Evolutionary conservation across 441 rosid species (phyloP), one percentile per base, ranked within the genome.

Genomic region (Brassica balearica): DNA sequence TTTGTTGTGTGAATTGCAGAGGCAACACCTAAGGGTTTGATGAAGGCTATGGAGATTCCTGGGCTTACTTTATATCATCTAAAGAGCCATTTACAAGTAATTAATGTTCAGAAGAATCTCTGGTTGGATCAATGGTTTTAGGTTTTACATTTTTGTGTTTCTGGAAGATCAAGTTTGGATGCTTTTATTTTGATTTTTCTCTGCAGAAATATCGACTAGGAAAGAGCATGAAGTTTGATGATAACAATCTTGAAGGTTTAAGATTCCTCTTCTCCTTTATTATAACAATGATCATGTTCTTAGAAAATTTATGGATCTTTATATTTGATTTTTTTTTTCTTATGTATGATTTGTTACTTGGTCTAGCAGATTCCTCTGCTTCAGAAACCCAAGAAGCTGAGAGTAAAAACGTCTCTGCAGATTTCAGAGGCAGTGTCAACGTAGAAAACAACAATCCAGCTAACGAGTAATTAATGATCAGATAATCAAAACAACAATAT

Each of bases 81-180:
- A n/a, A 96, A 96, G 88, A 96, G 98, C 84, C 99, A 96, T 87
- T 86, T 96, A 79, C 99, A 95, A 92, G 99, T 86, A 76, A 17
- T 1, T 19, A 8, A 53, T 76, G 38, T 73, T 65, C 64, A 38
- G 66, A 27, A 73, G 66, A 29, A 55, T 75, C 66, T 34, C 51
- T 72, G 34, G 29, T 60, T 15, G 5, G 43, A 46, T 72, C 68
- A 73, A 17, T 29, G 11, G 20, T 58, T 29, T 62, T 71, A 19
- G 3, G 22, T 38, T 70, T 43, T 32, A 15, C 5, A 34, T 48
- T 55, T 10, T 7, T 56, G 27, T 78, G 20, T 68, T 19, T 58
- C 63, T 72, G 32, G 12, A 65, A 46, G 4, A n/a, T 17, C 7
- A 71, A 43, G 3, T 32, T 65, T 65, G 8, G 63, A 36, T 69